phyloP scores from a whole-genome alignment of 495 filamentous ascomycete genomes.

The Xylaria flabelliformis region DNA sequence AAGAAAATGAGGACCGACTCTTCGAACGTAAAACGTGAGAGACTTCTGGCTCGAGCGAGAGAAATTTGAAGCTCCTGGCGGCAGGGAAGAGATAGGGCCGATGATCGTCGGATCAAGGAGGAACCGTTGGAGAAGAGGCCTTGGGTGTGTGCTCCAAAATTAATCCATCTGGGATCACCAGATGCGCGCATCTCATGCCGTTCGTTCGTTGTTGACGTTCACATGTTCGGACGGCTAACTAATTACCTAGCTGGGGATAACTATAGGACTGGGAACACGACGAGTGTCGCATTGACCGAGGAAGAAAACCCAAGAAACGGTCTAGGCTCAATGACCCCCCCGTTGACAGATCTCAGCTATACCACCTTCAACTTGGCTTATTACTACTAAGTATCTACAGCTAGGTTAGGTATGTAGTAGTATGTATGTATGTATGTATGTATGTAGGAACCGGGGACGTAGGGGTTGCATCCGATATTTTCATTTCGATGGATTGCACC shows the following conservation, averaged over 20 bases:
- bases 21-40: conserved; percentile 25
- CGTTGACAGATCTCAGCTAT: conserved; percentile 25
- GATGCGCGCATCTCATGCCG: conserved; percentile 17
- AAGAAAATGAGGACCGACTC: conserved; percentile 20
- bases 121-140: conserved; percentile 22
- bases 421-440: too few species aligned
- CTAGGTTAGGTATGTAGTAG: conserved; percentile 13
- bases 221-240: not conserved
- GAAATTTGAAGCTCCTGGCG: conserved; percentile 17
- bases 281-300: conserved; percentile 16
- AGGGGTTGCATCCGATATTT: conserved; percentile 21
- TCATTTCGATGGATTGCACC: conserved; percentile 14
- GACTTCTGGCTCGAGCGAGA: not conserved
- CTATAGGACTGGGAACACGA: not conserved
- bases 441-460: conserved; percentile 23
- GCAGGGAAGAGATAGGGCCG: conserved; percentile 19
- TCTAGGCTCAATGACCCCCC: conserved; percentile 23
- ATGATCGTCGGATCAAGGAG: conserved; percentile 23
- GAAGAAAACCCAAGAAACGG: conserved; percentile 13
- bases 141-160: conserved; percentile 2
- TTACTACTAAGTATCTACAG: conserved; percentile 3
- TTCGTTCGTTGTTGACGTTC: not conserved
- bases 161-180: conserved; percentile 8
- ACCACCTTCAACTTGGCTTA: not conserved
- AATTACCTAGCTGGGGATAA: too few species aligned